phyloP scores from a whole-genome alignment of 169 alveolate species.

The Babesia microti region DNA sequence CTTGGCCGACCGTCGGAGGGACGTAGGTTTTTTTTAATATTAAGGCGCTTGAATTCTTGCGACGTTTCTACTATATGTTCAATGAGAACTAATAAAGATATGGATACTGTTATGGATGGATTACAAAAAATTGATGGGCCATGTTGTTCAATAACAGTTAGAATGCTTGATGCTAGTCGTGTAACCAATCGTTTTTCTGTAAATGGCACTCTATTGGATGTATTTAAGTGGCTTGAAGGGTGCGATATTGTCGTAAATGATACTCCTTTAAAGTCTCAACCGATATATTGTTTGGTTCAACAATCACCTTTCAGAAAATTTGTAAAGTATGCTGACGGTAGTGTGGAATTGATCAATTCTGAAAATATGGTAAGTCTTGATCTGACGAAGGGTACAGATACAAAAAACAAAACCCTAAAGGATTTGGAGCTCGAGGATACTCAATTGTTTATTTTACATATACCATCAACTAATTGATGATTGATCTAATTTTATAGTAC shows the following conservation, averaged over 20 bases:
- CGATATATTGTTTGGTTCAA: slow-evolving; percentile 23
- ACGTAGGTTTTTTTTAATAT: background rate
- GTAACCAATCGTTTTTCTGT: slow-evolving; percentile 15
- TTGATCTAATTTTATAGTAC: background rate
- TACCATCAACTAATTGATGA: slow-evolving; percentile 1
- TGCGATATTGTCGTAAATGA: no score
- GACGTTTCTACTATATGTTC: no score
- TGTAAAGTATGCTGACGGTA: slow-evolving; percentile 29
- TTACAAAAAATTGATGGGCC: slow-evolving; percentile 21
- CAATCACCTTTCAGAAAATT: slow-evolving; percentile 24
- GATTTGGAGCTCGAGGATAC: slow-evolving; percentile 23
- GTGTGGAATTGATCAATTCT: slow-evolving; percentile 18
- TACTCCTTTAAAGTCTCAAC: no score
- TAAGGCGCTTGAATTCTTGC: no score
- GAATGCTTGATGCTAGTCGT: slow-evolving; percentile 10
- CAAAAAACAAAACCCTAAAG: slow-evolving; percentile 4
- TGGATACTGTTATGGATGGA: no score
- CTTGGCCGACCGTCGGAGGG: slow-evolving; percentile 49
- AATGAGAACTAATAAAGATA: no score
- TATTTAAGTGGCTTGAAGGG: slow-evolving; percentile 41
- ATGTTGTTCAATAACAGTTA: slow-evolving; percentile 24
- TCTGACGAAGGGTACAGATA: slow-evolving; percentile 23
- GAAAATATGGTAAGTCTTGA: slow-evolving; percentile 2
- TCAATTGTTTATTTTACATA: slow-evolving; percentile 31
- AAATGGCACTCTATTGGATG: slow-evolving; percentile 4